Base-by-base conservation (phyloP, 2,329 filamentous ascomycete species). In the Colletotrichum australisinense region DNA sequence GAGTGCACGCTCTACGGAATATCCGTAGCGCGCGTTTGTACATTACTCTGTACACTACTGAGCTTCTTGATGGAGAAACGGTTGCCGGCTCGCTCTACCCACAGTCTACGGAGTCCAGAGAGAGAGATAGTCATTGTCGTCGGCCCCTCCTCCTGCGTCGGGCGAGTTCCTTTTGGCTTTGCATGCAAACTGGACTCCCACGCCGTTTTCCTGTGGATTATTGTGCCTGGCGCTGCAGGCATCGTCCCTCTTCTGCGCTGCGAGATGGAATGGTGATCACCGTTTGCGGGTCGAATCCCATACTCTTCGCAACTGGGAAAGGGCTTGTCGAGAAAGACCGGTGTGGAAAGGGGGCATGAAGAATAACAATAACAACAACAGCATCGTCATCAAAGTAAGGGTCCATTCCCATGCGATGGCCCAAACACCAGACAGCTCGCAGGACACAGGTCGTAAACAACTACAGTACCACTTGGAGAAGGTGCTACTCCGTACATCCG, bases 211-310 rank as follows among this genome's bases (percentile, higher is more conserved):
- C 52, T 57, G 69, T 49, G 57, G 46, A 32, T 8, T 59, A 26
- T 8, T 59, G 66, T 73, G 32, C 70, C 66, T 69, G 60, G 60
- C 66, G 66, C 66, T 55, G 55, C 70, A 73, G 70, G 70, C 70
- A 69, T 73, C 46, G 66, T 59, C 70, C 66, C 26, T 69, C 32
- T 69, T 14, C 32, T 16, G 32, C 11, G n/a, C n/a, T 24, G 9
- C 8, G 60, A 42, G 66, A 73, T 24, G 22, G 52, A 56, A 69
- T 69, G 53, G 59, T 35, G 53, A 73, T 69, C 59, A 30, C 57
- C 49, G 22, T n/a, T 26, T 57, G 63, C 63, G 63, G 52, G 52
- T 66, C 63, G 12, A 32, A 12, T 9, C 19, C 19, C 42, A n/a
- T 46, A 2, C 3, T 53, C 6, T 53, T 16, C 26, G 7, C 4